Evolutionary conservation across 2,329 filamentous ascomycete species (phyloP).

Genomic region (Phialophora macrospora): DNA sequence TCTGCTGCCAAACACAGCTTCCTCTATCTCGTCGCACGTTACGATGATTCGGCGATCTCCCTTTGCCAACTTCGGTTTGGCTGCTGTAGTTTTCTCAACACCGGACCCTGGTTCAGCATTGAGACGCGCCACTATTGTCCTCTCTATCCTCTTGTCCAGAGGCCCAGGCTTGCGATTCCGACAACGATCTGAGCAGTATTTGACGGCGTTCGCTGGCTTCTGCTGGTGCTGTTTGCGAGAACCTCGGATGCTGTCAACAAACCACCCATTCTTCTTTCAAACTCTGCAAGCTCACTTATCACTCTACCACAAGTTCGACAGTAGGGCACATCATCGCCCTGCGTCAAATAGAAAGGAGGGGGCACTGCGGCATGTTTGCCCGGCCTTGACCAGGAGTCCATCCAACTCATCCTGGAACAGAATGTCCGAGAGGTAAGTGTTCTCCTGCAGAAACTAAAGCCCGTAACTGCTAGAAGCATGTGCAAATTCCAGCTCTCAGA

Average conservation of each 20-base stretch:
- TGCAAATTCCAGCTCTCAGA: not conserved
- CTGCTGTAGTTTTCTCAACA: constrained; percentile 41
- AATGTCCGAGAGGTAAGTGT: not conserved
- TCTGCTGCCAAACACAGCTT: constrained; percentile 54
- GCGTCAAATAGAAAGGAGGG: constrained; percentile 59
- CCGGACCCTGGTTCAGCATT: constrained; percentile 44
- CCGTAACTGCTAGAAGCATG: not conserved
- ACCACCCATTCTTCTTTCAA: not conserved
- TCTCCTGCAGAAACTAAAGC: no score
- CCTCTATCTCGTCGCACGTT: constrained; percentile 57
- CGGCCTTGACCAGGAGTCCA: constrained; percentile 56
- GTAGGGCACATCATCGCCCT: constrained; percentile 52
- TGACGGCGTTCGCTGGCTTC: constrained; percentile 46
- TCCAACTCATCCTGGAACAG: constrained; percentile 51
- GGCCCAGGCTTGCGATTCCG: constrained; percentile 57
- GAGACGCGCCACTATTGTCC: constrained; percentile 42
- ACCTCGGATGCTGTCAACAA: constrained; percentile 15
- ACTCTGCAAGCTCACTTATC: constrained; percentile 39
- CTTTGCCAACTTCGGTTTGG: constrained; percentile 44
- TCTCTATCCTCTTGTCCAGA: constrained; percentile 59
- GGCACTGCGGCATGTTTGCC: constrained; percentile 52
- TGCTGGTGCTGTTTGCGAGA: constrained; percentile 43
- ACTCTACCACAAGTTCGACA: constrained; percentile 59
- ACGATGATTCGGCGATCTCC: constrained; percentile 59
- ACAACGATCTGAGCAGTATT: constrained; percentile 65